These are phyloP conservation scores for Choiromyces venosus DNA, from an alignment of 495 filamentous ascomycete species.

Conservation along the genomic window DNA sequence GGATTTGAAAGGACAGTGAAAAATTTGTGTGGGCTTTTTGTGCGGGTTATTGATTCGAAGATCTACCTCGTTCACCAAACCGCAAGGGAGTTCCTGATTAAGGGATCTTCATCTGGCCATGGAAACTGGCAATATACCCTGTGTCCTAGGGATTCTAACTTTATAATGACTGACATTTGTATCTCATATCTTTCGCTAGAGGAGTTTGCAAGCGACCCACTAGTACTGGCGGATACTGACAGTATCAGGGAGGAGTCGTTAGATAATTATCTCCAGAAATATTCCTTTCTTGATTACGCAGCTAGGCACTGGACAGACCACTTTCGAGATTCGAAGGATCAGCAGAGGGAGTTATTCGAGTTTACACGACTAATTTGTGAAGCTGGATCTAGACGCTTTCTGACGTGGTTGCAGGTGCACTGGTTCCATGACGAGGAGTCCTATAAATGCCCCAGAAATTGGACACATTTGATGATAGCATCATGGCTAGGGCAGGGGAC, in stretches of 20 bases:
- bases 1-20: conserved; percentile 38
- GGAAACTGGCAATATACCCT: conserved; percentile 13
- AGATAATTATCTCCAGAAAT: neutral
- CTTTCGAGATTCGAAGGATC: too few relatives aligned
- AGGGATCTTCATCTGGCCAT: neutral
- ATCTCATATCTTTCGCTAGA: conserved; percentile 10
- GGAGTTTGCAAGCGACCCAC: conserved; percentile 7
- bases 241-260: neutral
- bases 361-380: neutral
- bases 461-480: neutral
- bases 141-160: conserved; percentile 8
- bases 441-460: neutral
- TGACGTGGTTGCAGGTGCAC: conserved; percentile 15
- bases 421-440: too few relatives aligned
- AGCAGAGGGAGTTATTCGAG: neutral
- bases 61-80: conserved; percentile 40
- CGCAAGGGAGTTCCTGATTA: conserved; percentile 17
- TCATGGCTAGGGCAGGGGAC: neutral
- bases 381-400: neutral
- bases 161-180: conserved; percentile 12
- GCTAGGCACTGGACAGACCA: neutral
- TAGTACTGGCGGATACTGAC: neutral
- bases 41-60: conserved; percentile 44
- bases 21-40: conserved; percentile 45
- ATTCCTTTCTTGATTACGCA: conserved; percentile 6